These are phyloP conservation scores for Pseudogymnoascus sp. DNA, from an alignment of 2,329 filamentous ascomycete species.

Conservation along the genomic window DNA sequence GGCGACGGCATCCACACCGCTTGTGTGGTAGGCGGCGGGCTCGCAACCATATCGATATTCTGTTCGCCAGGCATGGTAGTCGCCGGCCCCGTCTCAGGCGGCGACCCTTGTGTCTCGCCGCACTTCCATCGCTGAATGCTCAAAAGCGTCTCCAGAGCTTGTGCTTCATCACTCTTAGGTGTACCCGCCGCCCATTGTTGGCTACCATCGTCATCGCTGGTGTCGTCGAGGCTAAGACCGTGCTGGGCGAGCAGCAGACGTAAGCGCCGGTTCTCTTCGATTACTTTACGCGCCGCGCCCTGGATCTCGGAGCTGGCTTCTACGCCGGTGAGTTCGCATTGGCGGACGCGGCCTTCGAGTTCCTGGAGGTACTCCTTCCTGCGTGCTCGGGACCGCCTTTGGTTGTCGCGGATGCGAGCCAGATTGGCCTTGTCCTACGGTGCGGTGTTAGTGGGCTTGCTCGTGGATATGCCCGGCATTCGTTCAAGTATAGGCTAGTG, in stretches of 20 bases:
- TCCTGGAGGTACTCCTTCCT: constrained; percentile 66
- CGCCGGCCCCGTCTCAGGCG: background rate
- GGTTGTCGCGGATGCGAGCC: constrained; percentile 66
- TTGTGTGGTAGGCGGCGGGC: background rate
- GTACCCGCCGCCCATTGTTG: background rate
- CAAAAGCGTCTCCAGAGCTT: constrained; percentile 23
- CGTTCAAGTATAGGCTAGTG: constrained; percentile 1
- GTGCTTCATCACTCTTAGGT: constrained; percentile 16
- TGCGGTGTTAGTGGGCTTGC: constrained; percentile 8
- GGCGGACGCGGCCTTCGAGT: constrained; percentile 55
- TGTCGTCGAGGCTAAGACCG: constrained; percentile 29
- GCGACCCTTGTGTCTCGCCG: background rate
- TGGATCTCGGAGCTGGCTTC: constrained; percentile 66
- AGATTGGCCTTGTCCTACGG: constrained; percentile 26
- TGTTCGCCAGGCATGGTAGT: background rate
- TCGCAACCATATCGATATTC: background rate
- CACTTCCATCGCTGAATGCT: constrained; percentile 20
- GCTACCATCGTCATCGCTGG: background rate
- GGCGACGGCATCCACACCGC: background rate
- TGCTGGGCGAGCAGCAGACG: constrained; percentile 48
- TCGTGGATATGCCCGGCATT: constrained; percentile 5
- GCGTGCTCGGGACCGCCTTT: constrained; percentile 65
- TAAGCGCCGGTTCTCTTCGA: constrained; percentile 60
- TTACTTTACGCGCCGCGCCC: constrained; percentile 56
- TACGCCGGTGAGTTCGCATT: constrained; percentile 56